phyloP scores from a whole-genome alignment of 2,329 filamentous ascomycete genomes.

The Cadophora sp. region DNA sequence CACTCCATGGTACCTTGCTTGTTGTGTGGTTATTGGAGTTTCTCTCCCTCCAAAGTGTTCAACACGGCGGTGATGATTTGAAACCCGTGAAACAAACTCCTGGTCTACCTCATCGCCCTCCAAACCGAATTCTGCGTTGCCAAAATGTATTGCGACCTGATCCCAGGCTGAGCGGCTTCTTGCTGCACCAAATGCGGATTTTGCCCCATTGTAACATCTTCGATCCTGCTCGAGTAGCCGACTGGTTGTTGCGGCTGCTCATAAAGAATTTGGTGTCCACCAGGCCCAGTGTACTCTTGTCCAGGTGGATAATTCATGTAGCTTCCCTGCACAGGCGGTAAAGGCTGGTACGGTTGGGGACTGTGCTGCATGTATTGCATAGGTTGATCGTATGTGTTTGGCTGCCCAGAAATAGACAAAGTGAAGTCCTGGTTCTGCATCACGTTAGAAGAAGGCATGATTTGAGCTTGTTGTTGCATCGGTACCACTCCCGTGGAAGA shows the following conservation, averaged over 20 bases:
- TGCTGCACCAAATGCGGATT: not conserved
- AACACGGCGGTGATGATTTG: no score
- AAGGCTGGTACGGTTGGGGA: not conserved
- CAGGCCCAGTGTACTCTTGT: not conserved
- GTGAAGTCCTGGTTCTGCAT: not conserved
- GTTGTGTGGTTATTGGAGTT: no score
- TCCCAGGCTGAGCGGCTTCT: constrained; percentile 1
- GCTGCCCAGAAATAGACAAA: not conserved
- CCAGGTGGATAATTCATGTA: not conserved
- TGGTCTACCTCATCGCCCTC: constrained; percentile 12
- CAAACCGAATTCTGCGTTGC: constrained; percentile 17
- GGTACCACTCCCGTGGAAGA: not conserved
- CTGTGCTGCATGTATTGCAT: not conserved
- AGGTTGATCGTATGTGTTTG: not conserved
- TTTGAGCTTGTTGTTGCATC: not conserved
- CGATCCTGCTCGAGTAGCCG: constrained; percentile 25
- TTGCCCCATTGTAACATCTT: constrained; percentile 25
- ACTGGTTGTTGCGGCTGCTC: not conserved
- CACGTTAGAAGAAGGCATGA: not conserved
- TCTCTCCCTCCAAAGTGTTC: no score
- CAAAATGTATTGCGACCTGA: constrained; percentile 28
- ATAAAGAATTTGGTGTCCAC: constrained; percentile 13
- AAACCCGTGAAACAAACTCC: not conserved
- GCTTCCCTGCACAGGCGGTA: not conserved
- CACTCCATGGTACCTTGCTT: no score